phyloP scores from a whole-genome alignment of 345 rosid species.

The Cardiospermum halicacabum region DNA sequence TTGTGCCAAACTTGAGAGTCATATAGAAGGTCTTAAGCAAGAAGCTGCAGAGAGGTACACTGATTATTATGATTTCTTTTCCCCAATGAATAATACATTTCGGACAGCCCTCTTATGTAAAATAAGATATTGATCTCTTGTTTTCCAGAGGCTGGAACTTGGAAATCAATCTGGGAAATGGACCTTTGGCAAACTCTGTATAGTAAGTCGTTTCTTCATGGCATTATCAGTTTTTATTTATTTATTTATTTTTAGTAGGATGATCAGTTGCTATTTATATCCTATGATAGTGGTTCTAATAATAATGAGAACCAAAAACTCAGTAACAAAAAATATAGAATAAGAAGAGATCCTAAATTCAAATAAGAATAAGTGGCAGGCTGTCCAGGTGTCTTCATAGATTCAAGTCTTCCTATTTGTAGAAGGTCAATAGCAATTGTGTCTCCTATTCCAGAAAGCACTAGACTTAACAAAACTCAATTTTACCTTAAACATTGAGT shows the following conservation, averaged over 20 bases:
- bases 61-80: slow-evolving; percentile 9
- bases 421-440: too few relatives aligned
- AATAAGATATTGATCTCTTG: slow-evolving; percentile 8
- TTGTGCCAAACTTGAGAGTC: slow-evolving; percentile 58
- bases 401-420: too few relatives aligned
- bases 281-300: neutral
- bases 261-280: too few relatives aligned
- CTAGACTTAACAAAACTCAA: too few relatives aligned
- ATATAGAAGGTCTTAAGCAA: slow-evolving; percentile 50
- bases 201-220: slow-evolving; percentile 19
- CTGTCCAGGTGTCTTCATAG: too few relatives aligned
- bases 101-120: slow-evolving; percentile 14
- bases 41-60: slow-evolving; percentile 76
- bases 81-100: neutral
- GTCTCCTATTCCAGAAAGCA: too few relatives aligned
- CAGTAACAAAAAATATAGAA: too few relatives aligned
- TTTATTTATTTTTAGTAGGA: too few relatives aligned
- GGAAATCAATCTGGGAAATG: slow-evolving; percentile 56
- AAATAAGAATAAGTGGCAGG: too few relatives aligned
- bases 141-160: slow-evolving; percentile 73
- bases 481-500: too few relatives aligned
- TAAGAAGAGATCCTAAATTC: too few relatives aligned
- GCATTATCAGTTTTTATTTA: neutral
- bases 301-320: neutral
- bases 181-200: slow-evolving; percentile 26